Base-by-base conservation (phyloP, 2,329 filamentous ascomycete species). In the Paraphoma chrysanthemicola region DNA sequence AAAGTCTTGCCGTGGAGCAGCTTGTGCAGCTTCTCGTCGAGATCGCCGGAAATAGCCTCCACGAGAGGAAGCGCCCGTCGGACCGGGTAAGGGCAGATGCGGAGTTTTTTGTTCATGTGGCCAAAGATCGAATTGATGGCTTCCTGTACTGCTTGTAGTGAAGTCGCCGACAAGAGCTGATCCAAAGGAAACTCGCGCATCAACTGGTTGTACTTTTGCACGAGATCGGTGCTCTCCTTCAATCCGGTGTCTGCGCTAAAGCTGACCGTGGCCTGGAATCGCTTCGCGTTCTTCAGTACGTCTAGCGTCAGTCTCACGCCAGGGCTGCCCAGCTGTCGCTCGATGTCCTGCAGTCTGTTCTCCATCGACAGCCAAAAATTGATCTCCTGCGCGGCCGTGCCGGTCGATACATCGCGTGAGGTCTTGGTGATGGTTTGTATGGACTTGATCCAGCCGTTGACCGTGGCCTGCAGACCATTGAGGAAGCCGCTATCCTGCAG, bases 341-440 rank as follows among this genome's bases (percentile, higher is more conserved):
- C 94, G 57, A 99, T 97, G 29, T 90, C 90, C 75, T 97, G 93
- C 62, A 99, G 79, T 4, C 93, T 92, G 14, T 90, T 90, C 77
- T 99, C 96, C 91, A 99, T 97, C 1, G 93, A 96, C 48, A 99
- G 78, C 95, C 95, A 99, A 73, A 99, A 99, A 77, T 97, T 97
- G 77, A 99, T 97, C 77, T 99, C 95, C 76, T 98, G 95, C 54
- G 92, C 94, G 31, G 95, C 95, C 18, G 93, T 96, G 31, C 88
- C 84, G 63, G 85, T 83, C 75, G 89, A 74, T 0, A 92, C 88
- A 68, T 99, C 95, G 70, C 93, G 88, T 41, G 92, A 92, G 82
- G 97, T 90, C 79, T 96, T 96, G 39, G 95, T 99, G 67, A 97
- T 96, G 46, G 90, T 90, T 76, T 97, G 94, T 63, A 99, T 99